phyloP scores from a whole-genome alignment of 257 asterid species.

The Solanum tarapatanum region DNA sequence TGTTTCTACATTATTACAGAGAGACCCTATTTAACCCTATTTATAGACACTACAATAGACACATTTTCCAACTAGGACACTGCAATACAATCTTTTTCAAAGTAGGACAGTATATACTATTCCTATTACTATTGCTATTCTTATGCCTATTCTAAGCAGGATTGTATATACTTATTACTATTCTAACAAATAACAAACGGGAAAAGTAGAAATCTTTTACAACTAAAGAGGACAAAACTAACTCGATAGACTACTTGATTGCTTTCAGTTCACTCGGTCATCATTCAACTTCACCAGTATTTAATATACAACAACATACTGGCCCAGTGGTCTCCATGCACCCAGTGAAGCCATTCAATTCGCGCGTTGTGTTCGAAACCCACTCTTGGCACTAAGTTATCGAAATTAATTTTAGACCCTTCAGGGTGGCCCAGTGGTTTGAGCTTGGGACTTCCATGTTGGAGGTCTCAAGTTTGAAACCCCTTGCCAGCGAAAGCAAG shows the following conservation, averaged over 20 bases:
- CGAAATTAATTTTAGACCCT: no score
- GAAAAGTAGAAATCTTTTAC: neutral
- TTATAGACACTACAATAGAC: neutral
- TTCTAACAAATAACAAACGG: neutral
- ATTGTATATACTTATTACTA: neutral
- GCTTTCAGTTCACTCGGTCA: neutral
- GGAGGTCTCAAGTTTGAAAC: no score
- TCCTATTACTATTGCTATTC: neutral
- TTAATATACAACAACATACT: neutral
- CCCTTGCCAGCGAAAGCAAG: no score
- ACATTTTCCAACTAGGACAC: neutral
- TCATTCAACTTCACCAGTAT: neutral
- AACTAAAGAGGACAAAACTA: neutral
- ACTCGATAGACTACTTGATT: neutral
- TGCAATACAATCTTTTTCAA: neutral
- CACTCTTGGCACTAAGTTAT: no score
- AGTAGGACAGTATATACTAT: neutral
- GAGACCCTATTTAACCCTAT: no score
- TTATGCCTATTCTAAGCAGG: neutral
- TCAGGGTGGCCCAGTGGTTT: no score
- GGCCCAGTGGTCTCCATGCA: no score
- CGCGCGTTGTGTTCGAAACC: no score
- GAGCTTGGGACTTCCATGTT: no score
- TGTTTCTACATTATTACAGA: neutral
- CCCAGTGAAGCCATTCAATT: no score